Evolutionary conservation across 2,329 filamentous ascomycete species (phyloP), one percentile per base, ranked within the genome.

Genomic region (Phaeosphaeria sp.): DNA sequence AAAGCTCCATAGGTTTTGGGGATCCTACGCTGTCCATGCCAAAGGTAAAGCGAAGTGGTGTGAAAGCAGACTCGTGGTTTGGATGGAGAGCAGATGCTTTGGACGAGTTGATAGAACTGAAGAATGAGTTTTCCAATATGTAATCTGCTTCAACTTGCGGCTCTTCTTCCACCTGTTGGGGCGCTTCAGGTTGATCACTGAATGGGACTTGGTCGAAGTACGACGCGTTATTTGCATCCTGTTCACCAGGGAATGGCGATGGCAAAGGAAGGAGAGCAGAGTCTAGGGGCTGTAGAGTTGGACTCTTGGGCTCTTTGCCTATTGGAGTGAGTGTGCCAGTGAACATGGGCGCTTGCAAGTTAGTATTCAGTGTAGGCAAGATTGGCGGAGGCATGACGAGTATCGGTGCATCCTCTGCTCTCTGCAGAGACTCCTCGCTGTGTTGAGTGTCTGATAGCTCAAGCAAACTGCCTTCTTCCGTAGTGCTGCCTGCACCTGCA

Each of bases 251-350:
- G 46, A 78, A 78, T 0, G 76, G 76, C 2, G 76, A 78, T 21
- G 75, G 75, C 17, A 77, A 58, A n/a, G 76, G 74, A 2, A 78
- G 65, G 1, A 73, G 75, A 20, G 72, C 66, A 6, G 75, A 76
- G 30, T 75, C 72, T 11, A 74, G 58, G 0, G 76, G 75, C 22
- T 68, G 65, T 9, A 77, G 55, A 5, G 66, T 71, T 44, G 74
- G 74, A 56, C 73, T 77, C 30, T 61, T 63, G n/a, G 74, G 74
- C 55, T 74, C 72, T 55, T 56, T 64, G 30, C 70, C 72, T 39
- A 75, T 66, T 1, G 74, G 74, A 15, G 73, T 75, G 43, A 72
- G 54, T 33, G 72, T 20, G 7, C 65, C 70, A 13, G 60, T 59
- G 1, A 44, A n/a, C 3, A 30, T 21, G 39, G 59, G 17, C n/a